Evolutionary conservation across 306 rosid genomes (phyloP), one percentile per base, ranked within the genome.

Genomic region (Prunus dulcis): DNA sequence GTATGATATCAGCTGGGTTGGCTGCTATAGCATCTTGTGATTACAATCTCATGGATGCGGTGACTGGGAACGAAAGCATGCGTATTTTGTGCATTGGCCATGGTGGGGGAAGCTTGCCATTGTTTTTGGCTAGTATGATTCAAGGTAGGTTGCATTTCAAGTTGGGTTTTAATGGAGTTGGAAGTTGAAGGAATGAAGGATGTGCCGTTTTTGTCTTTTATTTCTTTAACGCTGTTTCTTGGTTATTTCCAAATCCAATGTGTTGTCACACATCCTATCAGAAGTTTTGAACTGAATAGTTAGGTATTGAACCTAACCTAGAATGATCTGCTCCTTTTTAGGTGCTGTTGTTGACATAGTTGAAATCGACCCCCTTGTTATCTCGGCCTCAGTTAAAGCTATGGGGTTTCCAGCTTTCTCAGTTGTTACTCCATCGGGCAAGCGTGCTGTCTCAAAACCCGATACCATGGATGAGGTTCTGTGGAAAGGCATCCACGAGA

Each of bases 341-440:
- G 98, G 98, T 82, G 97, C 98, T 49, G 20, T 32, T 15, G 84
- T 95, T 51, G 86, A 90, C 82, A 68, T 89, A 52, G 96, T 90
- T 67, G 98, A 95, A 86, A 95, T 95, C 12, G 98, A 92, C 65
- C 96, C 97, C 72, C 92, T 89, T 58, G 98, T 92, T 17, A 88
- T 95, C 82, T 84, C 98, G 17, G 91, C 98, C 74, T 92, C 98
- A 63, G 81, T 92, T 60, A 86, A 87, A 52, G 96, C 96, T 20
- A 95, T 95, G 97, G 98, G 98, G 25, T 95, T 95, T 79, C 98
- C 98, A 0, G 84, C 93, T 69, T 90, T 80, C 85, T 90, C 97
- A 17, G 85, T 86, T 75, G 84, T 84, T 91, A 92, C 86, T 52
- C 76, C 79, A 15, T 82, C 92, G 20, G 93, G 95, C 32, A 64